These are phyloP conservation scores for Massariosphaeria phaeospora DNA, from an alignment of 495 filamentous ascomycete genomes.

Conservation along the genomic window DNA sequence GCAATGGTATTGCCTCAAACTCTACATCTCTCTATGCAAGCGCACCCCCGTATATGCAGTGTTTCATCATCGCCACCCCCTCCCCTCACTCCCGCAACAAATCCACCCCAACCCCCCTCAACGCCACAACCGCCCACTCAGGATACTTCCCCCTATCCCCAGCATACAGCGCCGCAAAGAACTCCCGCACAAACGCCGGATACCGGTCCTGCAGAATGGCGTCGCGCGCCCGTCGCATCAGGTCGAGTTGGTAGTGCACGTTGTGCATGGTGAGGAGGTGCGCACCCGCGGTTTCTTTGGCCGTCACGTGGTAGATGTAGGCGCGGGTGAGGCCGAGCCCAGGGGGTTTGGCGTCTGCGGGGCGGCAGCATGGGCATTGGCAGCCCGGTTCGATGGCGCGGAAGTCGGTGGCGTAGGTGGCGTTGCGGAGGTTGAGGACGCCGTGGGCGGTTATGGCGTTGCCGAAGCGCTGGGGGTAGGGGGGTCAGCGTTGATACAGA, in stretches of 20 bases:
- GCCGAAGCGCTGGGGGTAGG: slow-evolving; percentile 64
- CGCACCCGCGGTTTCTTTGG: slow-evolving; percentile 92
- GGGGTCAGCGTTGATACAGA: background rate
- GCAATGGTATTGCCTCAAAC: too few species aligned
- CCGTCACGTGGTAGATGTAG: slow-evolving; percentile 83
- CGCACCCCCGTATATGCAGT: too few species aligned
- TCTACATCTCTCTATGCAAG: too few species aligned
- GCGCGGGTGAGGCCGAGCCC: slow-evolving; percentile 82
- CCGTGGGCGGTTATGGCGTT: slow-evolving; percentile 82
- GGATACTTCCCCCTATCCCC: slow-evolving; percentile 68
- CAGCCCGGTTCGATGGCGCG: slow-evolving; percentile 76
- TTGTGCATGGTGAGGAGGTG: slow-evolving; percentile 95
- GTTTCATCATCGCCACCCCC: too few species aligned
- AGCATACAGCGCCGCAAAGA: slow-evolving; percentile 67
- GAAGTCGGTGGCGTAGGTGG: slow-evolving; percentile 73
- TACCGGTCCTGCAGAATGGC: slow-evolving; percentile 80
- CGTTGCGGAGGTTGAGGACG: slow-evolving; percentile 74
- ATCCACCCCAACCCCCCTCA: slow-evolving; percentile 80
- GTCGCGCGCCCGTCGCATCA: slow-evolving; percentile 70
- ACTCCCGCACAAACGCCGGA: slow-evolving; percentile 70
- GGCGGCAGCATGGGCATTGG: slow-evolving; percentile 69
- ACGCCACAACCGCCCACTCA: slow-evolving; percentile 77
- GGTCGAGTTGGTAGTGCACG: slow-evolving; percentile 76
- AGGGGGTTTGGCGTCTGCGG: slow-evolving; percentile 57
- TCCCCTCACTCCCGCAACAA: slow-evolving; percentile 51